Conservation (phyloP, 208 protist species). For the Phytomonas sp. region DNA sequence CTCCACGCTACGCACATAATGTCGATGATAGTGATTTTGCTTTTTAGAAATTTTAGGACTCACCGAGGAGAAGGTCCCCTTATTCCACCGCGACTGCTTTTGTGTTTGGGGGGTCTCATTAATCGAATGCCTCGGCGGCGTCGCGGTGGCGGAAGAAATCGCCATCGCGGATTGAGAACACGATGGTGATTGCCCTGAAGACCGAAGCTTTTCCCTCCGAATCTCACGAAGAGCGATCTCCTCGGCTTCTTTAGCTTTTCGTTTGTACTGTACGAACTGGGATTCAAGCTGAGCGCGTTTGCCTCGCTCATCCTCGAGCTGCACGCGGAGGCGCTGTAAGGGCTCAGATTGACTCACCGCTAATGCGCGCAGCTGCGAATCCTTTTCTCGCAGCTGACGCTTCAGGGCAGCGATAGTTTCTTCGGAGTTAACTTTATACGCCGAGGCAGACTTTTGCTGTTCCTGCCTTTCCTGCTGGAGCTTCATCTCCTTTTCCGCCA, state of each 20-base stretch:
- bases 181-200: background rate
- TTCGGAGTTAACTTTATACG: conserved; percentile 37
- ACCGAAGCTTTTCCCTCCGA: conserved; percentile 65
- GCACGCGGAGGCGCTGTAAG: conserved; percentile 61
- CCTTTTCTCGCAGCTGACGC: conserved; percentile 78
- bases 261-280: conserved; percentile 56
- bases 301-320: conserved; percentile 80
- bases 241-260: conserved; percentile 75
- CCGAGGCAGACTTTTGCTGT: conserved; percentile 33
- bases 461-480: conserved; percentile 34
- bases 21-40: no score
- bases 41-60: no score
- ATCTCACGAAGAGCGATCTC: conserved; percentile 63
- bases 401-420: conserved; percentile 58
- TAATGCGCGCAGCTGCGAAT: conserved; percentile 61
- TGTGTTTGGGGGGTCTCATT: conserved; percentile 2
- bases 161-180: background rate
- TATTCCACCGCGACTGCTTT: background rate
- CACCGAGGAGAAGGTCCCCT: background rate
- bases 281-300: conserved; percentile 62
- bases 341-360: conserved; percentile 48
- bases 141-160: conserved; percentile 14
- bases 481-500: conserved; percentile 33
- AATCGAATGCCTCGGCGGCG: conserved; percentile 14
- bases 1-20: no score